Evolutionary conservation across 2,329 filamentous ascomycete species (phyloP), one percentile per base, ranked within the genome.

Genomic region (Neurospora sp.): DNA sequence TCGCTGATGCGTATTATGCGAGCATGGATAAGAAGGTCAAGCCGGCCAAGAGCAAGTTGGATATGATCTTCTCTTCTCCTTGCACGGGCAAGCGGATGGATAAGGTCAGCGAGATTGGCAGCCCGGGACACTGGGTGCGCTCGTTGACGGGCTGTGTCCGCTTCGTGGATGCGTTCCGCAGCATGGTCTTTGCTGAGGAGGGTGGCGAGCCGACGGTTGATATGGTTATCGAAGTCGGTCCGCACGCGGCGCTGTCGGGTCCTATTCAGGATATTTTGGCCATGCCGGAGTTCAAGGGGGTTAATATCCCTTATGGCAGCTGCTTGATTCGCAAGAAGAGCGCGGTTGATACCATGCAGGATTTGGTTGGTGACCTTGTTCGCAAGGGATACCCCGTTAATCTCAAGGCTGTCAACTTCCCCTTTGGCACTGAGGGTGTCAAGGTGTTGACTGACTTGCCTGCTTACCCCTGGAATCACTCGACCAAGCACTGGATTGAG

Each of bases 381-480:
- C 74, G 75, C 68, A 75, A 75, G 8, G 77, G 77, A 8, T 76
- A 77, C 19, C 77, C 76, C 0, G 73, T 78, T 37, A 75, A 78
- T 57, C 72, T 79, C 43, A 74, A 69, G n/a, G 76, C 76, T n/a
- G 77, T 76, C 71, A 78, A 78, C 69, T 76, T 76, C 6, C 76
- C 78, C 1, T 73, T 74, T 39, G 72, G 78, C 8, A 73, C 74
- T 67, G 74, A 77, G 38, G 72, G 72, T 6, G 17, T 74, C 37
- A 75, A 76, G 68, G 72, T 74, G 8, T 74, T 82, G 19, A 75
- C 77, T 8, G 80, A 79, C 73, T 73, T 85, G 6, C 82, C 83
- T 5, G 76, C 75, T 1, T 86, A 85, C 70, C 79, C 80, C 3
- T 85, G 83, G 82, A 80, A 84, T 69, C 82, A 84, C 72, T 77